Percentiles rank a stretch among this genome's conserved stretches.
Conservation (phyloP, 148 eudicot genomes). For the Camellia sinensis region DNA sequence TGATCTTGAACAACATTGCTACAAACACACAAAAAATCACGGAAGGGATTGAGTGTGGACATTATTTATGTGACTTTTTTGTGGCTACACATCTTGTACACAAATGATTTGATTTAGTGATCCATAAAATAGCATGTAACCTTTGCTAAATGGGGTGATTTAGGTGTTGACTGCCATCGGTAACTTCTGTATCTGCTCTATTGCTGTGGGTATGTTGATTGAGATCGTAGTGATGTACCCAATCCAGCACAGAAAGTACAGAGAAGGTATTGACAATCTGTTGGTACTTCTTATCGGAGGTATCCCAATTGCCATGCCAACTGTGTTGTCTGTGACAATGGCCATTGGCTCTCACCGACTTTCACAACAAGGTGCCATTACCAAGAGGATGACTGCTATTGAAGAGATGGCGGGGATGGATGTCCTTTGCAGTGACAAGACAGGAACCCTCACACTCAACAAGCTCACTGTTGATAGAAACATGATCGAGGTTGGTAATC, state of each 20-base stretch:
- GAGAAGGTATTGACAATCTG: conserved; percentile 75
- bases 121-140: no score
- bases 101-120: no score
- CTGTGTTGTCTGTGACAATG: conserved; percentile 81
- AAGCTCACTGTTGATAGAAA: conserved; percentile 69
- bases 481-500: conserved; percentile 50
- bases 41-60: no score
- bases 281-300: conserved; percentile 87
- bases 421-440: conserved; percentile 84
- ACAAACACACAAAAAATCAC: no score
- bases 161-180: conserved; percentile 74
- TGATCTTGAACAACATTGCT: no score
- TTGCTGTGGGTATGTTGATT: conserved; percentile 55
- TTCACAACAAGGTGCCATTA: conserved; percentile 79
- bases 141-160: background rate
- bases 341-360: conserved; percentile 77
- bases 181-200: conserved; percentile 75
- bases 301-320: conserved; percentile 87
- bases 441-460: conserved; percentile 81
- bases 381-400: conserved; percentile 90
- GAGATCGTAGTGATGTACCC: conserved; percentile 73
- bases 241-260: conserved; percentile 54
- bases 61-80: no score
- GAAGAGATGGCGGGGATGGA: conserved; percentile 96
- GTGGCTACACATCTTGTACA: no score